Evolutionary conservation across 2,329 filamentous ascomycete species (phyloP).

Genomic region (Periconia macrospinosa): DNA sequence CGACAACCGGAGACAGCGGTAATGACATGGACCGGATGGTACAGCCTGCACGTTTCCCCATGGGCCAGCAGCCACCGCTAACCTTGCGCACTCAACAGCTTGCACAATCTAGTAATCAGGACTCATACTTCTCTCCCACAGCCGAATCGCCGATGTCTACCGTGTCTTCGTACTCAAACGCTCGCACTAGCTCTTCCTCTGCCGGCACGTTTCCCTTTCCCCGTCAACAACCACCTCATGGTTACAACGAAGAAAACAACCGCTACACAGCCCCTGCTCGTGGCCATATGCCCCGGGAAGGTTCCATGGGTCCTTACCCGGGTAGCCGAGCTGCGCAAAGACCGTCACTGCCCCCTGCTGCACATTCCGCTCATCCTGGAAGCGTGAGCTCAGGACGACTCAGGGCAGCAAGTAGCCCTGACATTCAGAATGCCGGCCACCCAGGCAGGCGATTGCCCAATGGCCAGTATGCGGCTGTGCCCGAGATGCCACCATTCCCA

Average conservation of each 20-base stretch:
- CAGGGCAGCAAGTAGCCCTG: conserved; percentile 91
- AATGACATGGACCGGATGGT: conserved; percentile 51
- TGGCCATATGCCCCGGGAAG: conserved; percentile 75
- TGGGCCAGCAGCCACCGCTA: conserved; percentile 61
- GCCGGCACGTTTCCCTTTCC: conserved; percentile 82
- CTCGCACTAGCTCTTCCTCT: conserved; percentile 70
- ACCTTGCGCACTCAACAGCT: conserved; percentile 69
- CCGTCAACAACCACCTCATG: conserved; percentile 68
- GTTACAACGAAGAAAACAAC: conserved; percentile 73
- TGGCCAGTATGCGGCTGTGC: conserved; percentile 43
- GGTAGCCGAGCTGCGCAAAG: conserved; percentile 68
- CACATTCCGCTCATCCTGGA: conserved; percentile 50
- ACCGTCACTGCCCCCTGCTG: conserved; percentile 75
- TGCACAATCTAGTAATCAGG: conserved; percentile 68
- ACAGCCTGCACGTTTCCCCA: conserved; percentile 73
- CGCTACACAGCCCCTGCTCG: conserved; percentile 85
- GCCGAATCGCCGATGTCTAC: conserved; percentile 74
- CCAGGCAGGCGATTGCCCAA: conserved; percentile 60
- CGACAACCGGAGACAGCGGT: conserved; percentile 71
- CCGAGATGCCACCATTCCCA: conserved; percentile 57
- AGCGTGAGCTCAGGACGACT: conserved; percentile 67
- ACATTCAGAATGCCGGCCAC: conserved; percentile 75
- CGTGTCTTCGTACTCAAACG: conserved; percentile 52
- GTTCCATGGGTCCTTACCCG: conserved; percentile 66
- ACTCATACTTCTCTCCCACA: conserved; percentile 92